Conservation (phyloP, 345 rosid species). For the Bretschneidera sinensis region DNA sequence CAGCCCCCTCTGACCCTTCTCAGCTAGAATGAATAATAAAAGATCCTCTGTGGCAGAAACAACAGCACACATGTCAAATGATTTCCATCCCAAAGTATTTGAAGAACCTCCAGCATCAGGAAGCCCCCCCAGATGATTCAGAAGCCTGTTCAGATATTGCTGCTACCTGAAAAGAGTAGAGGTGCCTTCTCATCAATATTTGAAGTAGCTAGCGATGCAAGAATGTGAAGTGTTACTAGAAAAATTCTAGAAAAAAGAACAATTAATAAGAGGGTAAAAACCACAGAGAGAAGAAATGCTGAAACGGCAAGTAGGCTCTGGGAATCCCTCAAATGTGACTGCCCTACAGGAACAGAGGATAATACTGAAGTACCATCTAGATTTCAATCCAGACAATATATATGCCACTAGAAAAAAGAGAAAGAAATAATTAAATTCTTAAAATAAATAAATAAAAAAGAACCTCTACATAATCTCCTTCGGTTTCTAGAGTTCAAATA, state of each 20-base stretch:
- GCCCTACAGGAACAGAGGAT: too few relatives aligned
- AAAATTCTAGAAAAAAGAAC: neutral
- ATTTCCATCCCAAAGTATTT: conserved; percentile 53
- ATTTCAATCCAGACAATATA: too few relatives aligned
- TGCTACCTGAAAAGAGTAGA: conserved; percentile 46
- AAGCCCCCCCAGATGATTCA: conserved; percentile 35
- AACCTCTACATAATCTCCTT: too few relatives aligned
- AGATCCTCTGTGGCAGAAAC: conserved; percentile 93
- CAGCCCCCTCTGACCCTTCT: conserved; percentile 73
- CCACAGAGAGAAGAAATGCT: neutral
- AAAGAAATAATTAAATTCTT: neutral
- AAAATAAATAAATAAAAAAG: too few relatives aligned
- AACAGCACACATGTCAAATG: conserved; percentile 82
- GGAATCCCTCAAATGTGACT: too few relatives aligned
- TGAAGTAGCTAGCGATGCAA: neutral
- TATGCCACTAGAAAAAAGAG: too few relatives aligned
- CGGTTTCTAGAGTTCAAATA: too few relatives aligned
- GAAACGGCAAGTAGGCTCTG: neutral
- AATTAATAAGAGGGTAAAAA: neutral
- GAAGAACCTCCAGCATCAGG: conserved; percentile 27
- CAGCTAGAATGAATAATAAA: conserved; percentile 67
- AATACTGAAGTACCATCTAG: too few relatives aligned
- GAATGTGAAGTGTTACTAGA: neutral
- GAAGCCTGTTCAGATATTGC: conserved; percentile 91
- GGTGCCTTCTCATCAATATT: neutral